Base-by-base conservation (phyloP, 1,284 basidiomycete genomes). In the Anthracocystis panici-leucophaei region DNA sequence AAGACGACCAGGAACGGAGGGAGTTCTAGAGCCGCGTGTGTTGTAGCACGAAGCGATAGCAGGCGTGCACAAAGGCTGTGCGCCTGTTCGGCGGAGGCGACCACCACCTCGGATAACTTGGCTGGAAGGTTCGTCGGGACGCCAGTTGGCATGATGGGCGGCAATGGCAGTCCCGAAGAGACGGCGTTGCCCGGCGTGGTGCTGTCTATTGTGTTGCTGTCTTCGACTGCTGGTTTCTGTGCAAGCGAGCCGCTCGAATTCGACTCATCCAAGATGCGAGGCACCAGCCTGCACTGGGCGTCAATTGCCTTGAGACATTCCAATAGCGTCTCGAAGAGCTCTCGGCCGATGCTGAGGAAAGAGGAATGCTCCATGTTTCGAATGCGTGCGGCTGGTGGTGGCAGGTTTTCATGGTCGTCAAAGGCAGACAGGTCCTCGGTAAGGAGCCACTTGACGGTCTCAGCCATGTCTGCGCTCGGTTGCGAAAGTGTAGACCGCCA, bases 21-120 rank as follows among this genome's bases (percentile, higher is more conserved):
- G 42, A 97, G 86, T 31, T 90, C 87, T 21, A 98, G 88, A 8
- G 88, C 85, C 0, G 92, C 88, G 82, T 97, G 93, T 66, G 92
- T 90, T 1, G 61, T 60, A 3, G 72, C 57, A 18, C 96, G 91
- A 5, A 91, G 88, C 48, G 89, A 88, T 33, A 98, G 86, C 31
- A 96, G 88, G 81, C 92, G 93, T 8, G 93, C 92, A 1, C 90
- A 90, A 25, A 92, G 89, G 9, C 90, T 89, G 84, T 96, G 95
- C 9, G 93, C 91, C 8, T 95, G 88, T 81, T 97, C 94, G 44
- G 92, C 91, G 0, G 91, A 90, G 0, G 93, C 91, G 2, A 91
- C 89, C 35, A 97, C 88, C 35, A 92, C 89, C 69, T 95, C 94
- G 3, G 88, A 85, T 20, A 91, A 72, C 14, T 87, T 84, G 9